These are phyloP conservation scores for Marasmius oreades DNA, from an alignment of 1,284 basidiomycete species.

Conservation along the genomic window DNA sequence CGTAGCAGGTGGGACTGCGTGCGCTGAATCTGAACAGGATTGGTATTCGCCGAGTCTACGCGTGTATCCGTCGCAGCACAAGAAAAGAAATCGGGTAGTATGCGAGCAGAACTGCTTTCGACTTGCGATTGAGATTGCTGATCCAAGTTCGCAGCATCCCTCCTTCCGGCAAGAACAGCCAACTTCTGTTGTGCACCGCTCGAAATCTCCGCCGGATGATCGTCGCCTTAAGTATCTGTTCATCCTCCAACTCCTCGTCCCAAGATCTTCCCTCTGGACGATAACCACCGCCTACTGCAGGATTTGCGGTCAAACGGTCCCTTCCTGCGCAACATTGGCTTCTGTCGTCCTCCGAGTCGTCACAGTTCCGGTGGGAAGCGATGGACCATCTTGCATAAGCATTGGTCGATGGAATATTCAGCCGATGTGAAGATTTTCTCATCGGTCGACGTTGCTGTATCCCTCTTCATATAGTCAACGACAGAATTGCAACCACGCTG, in stretches of 20 bases:
- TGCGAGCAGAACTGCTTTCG: not conserved
- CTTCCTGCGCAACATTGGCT: no score
- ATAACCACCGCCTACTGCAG: slow-evolving; percentile 33
- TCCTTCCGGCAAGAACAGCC: slow-evolving; percentile 44
- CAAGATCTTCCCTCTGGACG: slow-evolving; percentile 62
- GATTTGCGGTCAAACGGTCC: no score
- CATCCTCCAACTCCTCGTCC: slow-evolving; percentile 61
- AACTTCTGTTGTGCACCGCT: slow-evolving; percentile 63
- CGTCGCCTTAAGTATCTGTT: slow-evolving; percentile 54
- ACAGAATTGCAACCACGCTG: slow-evolving; percentile 62
- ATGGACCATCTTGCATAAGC: no score
- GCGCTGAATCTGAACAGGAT: slow-evolving; percentile 6
- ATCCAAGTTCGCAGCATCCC: slow-evolving; percentile 27
- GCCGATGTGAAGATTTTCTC: no score
- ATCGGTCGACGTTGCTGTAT: no score
- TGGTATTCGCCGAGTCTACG: not conserved
- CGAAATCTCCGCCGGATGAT: slow-evolving; percentile 51
- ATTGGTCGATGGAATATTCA: no score
- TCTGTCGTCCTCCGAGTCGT: no score
- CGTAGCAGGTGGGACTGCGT: slow-evolving; percentile 13
- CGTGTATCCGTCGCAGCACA: slow-evolving; percentile 8
- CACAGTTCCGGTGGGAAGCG: no score
- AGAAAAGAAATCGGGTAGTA: slow-evolving; percentile 14
- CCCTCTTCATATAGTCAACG: slow-evolving; percentile 76
- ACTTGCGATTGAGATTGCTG: slow-evolving; percentile 5